Percentiles rank a stretch among this genome's conserved stretches.
These are phyloP conservation scores for Rhodamnia argentea DNA, from an alignment of 345 rosid genomes.

Conservation along the genomic window DNA sequence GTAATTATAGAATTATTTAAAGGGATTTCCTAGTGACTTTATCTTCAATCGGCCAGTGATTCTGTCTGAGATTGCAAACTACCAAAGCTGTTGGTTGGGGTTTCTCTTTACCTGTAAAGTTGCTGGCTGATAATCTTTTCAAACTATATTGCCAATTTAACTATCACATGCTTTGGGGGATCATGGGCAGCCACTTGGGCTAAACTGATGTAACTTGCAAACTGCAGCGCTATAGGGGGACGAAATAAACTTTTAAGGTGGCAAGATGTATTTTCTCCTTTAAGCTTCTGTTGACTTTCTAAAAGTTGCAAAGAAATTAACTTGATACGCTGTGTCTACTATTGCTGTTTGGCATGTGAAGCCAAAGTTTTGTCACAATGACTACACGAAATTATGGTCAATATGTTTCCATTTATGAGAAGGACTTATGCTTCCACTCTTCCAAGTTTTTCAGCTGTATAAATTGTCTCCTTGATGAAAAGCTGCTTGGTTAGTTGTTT, in stretches of 20 bases:
- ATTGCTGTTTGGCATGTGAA: not conserved
- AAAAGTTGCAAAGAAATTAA: not conserved
- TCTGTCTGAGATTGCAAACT: not conserved
- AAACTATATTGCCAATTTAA: not conserved
- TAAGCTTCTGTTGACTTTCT: not conserved
- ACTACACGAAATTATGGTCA: not conserved
- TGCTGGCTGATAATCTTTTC: not conserved
- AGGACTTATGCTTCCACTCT: not conserved
- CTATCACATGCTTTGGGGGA: not conserved
- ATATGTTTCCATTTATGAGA: not conserved
- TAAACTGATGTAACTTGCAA: not conserved
- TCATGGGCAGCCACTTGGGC: not conserved
- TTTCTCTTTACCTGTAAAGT: not conserved
- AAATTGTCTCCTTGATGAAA: not conserved
- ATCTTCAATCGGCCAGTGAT: not conserved
- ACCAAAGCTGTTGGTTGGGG: not conserved
- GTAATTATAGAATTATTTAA: not conserved
- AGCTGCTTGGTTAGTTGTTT: not conserved
- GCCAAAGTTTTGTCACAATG: not conserved
- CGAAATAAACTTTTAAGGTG: not conserved
- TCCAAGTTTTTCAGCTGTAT: not conserved
- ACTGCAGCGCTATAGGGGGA: not conserved
- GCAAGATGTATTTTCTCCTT: not conserved
- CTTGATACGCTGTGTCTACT: not conserved
- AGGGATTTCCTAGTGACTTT: not conserved